Evolutionary conservation across 2,329 filamentous ascomycete species (phyloP).

Genomic region (Blastomyces emzantsi): DNA sequence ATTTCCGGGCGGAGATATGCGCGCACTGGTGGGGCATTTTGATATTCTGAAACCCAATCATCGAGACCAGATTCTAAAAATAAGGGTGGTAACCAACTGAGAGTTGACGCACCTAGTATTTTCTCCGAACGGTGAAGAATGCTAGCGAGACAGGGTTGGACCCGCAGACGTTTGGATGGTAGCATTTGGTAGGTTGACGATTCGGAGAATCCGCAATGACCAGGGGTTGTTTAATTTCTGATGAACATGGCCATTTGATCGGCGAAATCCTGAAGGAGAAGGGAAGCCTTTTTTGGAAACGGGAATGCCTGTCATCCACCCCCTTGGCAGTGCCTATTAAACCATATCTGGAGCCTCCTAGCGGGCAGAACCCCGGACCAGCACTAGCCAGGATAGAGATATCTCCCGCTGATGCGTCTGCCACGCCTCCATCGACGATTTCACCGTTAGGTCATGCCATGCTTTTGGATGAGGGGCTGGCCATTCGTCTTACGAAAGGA

Average conservation of each 20-base stretch:
- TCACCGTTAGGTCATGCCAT: neutral
- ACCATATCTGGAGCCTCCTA: neutral
- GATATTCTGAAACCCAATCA: neutral
- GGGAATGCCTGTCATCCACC: neutral
- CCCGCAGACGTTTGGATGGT: neutral
- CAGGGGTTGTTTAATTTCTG: neutral
- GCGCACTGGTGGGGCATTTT: neutral
- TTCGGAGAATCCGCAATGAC: neutral
- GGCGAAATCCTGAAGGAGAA: conserved; percentile 5
- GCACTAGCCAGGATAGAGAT: neutral
- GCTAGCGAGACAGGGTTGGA: neutral
- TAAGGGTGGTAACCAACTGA: neutral
- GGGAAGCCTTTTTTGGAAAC: conserved; percentile 3
- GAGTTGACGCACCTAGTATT: neutral
- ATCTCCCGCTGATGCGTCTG: neutral
- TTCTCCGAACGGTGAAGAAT: conserved; percentile 5
- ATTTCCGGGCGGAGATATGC: neutral
- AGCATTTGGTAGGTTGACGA: neutral
- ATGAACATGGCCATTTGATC: conserved; percentile 1
- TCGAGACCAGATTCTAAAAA: neutral
- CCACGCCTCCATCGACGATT: neutral
- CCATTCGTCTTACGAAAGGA: too few species aligned
- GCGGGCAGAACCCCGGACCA: neutral
- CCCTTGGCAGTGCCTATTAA: neutral
- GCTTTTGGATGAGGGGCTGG: neutral